Percentiles rank a stretch among this genome's conserved stretches.
phyloP scores from a whole-genome alignment of 805 yeast species.

The Teunomyces stri region DNA sequence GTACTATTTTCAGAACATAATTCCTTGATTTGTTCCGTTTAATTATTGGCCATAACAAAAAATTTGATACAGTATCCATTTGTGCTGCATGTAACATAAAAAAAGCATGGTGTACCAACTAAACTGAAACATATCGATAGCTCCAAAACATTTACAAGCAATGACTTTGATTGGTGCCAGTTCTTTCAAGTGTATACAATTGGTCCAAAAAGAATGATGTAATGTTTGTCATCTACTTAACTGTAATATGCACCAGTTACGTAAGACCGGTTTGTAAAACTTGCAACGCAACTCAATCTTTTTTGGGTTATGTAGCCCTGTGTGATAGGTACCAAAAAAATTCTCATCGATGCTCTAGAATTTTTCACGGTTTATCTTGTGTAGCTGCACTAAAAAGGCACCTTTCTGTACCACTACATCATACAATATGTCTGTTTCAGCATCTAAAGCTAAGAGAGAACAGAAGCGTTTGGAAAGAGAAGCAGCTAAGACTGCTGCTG shows the following conservation, averaged over 20 bases:
- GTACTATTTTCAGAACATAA: too few species aligned
- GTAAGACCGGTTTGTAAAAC: not conserved
- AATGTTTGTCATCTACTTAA: not conserved
- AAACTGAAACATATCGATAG: too few species aligned
- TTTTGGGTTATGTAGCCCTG: not conserved
- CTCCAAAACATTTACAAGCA: too few species aligned
- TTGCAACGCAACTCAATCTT: not conserved
- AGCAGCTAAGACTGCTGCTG: slow-evolving; percentile 54
- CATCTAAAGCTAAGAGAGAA: slow-evolving; percentile 97
- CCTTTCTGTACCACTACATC: not conserved
- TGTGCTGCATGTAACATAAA: too few species aligned
- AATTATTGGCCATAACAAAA: too few species aligned
- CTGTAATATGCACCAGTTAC: not conserved
- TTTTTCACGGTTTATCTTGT: slow-evolving; percentile 2
- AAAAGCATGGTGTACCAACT: too few species aligned
- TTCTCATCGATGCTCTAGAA: slow-evolving; percentile 5
- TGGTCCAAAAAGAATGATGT: not conserved
- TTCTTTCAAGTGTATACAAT: not conserved
- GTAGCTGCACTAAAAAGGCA: not conserved
- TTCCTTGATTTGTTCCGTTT: too few species aligned
- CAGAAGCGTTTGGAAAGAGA: slow-evolving; percentile 77
- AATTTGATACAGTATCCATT: too few species aligned
- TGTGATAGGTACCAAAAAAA: slow-evolving; percentile 1
- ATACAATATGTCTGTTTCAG: slow-evolving; percentile 55
- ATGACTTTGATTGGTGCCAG: not conserved